A percentile compares a stretch with the other conserved stretches of the same genome.
Conservation (phyloP, 202 grass and related monocot genomes). For the Setaria italica region DNA sequence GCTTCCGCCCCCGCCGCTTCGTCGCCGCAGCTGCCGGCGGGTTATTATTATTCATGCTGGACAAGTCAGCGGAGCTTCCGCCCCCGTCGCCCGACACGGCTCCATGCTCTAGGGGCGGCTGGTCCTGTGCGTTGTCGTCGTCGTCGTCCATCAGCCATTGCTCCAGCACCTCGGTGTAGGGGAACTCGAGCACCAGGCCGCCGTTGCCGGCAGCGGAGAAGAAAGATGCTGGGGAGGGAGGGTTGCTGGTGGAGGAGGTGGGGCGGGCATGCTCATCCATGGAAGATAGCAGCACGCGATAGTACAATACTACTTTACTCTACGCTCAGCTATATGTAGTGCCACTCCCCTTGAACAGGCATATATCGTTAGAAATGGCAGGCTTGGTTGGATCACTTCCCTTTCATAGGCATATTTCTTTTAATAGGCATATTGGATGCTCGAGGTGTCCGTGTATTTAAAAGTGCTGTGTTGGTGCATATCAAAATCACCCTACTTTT, state of each 20-base stretch:
- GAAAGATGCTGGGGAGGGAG: background rate
- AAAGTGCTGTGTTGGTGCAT: too few species aligned
- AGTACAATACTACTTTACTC: too few species aligned
- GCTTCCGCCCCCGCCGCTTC: background rate
- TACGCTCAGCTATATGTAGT: too few species aligned
- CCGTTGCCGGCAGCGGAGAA: background rate
- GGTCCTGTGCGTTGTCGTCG: background rate
- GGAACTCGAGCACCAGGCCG: background rate
- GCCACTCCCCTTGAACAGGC: too few species aligned
- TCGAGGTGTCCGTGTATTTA: too few species aligned
- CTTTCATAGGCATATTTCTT: too few species aligned
- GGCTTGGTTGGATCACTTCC: too few species aligned
- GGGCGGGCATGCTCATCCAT: background rate
- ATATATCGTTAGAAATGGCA: too few species aligned
- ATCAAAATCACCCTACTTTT: too few species aligned
- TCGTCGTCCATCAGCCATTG: background rate
- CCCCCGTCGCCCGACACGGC: background rate
- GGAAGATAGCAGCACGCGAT: background rate
- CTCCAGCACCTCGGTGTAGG: conserved; percentile 14
- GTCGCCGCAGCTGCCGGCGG: background rate
- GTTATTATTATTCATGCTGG: background rate
- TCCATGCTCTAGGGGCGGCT: background rate
- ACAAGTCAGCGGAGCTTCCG: background rate
- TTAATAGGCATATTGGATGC: too few species aligned
- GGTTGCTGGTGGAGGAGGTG: background rate